Evolutionary conservation across 129 eudicot genomes (phyloP), one percentile per base, ranked within the genome.

Genomic region (Helichrysum umbraculigerum): DNA sequence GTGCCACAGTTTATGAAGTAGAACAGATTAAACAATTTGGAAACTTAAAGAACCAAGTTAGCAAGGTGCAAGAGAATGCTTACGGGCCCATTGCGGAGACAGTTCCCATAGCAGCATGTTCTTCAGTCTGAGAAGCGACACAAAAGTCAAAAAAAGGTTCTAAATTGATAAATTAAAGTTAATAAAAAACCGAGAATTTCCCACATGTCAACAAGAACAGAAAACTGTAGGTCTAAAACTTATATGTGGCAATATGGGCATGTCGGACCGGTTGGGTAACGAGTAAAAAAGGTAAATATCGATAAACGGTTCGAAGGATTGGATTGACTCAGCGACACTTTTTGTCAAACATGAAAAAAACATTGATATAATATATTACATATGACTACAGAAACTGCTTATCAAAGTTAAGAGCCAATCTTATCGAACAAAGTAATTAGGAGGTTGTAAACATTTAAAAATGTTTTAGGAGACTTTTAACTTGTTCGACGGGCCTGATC

Each of bases 41-140:
- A 63, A 50, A 17, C 8, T 2, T 11, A 20, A 35, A 52, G 17
- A 21, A 57, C 29, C 47, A 0, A 16, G 41, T 32, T 17, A 15
- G 57, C 67, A 32, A 51, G 62, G 61, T 41, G 52, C 6, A 61
- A 71, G 21, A 57, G 76, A 65, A 71, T 76, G 85, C 96, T 88
- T 81, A 92, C 98, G 83, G 94, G 63, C 96, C 98, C 71, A 82
- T 77, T 65, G 81, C 85, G 35, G 82, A 68, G 42, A 86, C 70
- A 19, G 92, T 94, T 77, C 85, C 89, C 90, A 85, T 87, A 88
- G 90, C 84, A 76, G 84, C 91, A 28, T 75, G 91, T 37, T 92
- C 96, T 82, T 88, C 96, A 20, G 91, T 79, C 96, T 92, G 81
- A 57, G 6, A 73, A 77, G 33, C n/a, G 32, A 42, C 42, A 57